These are phyloP conservation scores for Ascobolus immersus DNA, from an alignment of 495 filamentous ascomycete genomes.

Conservation along the genomic window DNA sequence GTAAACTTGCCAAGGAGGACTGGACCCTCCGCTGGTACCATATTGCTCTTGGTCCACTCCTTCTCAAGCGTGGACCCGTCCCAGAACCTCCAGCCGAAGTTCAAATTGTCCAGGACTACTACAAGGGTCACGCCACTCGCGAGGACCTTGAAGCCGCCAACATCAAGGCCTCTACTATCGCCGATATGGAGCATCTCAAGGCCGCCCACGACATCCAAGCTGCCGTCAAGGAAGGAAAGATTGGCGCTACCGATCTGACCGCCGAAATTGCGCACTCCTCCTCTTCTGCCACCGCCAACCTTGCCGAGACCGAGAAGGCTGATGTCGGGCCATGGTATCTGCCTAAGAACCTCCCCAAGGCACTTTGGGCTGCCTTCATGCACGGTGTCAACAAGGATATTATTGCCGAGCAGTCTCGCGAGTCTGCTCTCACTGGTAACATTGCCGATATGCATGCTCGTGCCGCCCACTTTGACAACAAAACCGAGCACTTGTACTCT, in stretches of 20 bases:
- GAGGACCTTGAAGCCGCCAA: slow-evolving; percentile 22
- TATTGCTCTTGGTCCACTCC: slow-evolving; percentile 29
- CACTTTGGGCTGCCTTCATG: slow-evolving; percentile 24
- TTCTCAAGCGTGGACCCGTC: slow-evolving; percentile 25
- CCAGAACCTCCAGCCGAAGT: slow-evolving; percentile 21
- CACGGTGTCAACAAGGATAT: slow-evolving; percentile 38
- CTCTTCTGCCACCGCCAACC: slow-evolving; percentile 11
- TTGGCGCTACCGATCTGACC: slow-evolving; percentile 2
- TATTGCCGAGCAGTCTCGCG: slow-evolving; percentile 22
- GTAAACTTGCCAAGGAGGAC: slow-evolving; percentile 30
- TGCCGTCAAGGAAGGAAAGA: slow-evolving; percentile 14
- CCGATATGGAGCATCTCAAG: slow-evolving; percentile 9
- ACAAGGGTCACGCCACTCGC: slow-evolving; percentile 23
- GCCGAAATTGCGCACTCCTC: no score
- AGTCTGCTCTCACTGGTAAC: slow-evolving; percentile 25
- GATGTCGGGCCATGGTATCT: slow-evolving; percentile 18
- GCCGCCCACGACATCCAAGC: no score
- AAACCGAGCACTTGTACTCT: slow-evolving; percentile 53
- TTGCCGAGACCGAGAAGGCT: slow-evolving; percentile 10
- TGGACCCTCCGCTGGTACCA: slow-evolving; percentile 33
- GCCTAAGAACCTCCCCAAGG: slow-evolving; percentile 21
- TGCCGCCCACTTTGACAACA: slow-evolving; percentile 44
- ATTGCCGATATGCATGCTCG: slow-evolving; percentile 33
- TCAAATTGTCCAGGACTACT: slow-evolving; percentile 28
- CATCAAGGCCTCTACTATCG: slow-evolving; percentile 6